Evolutionary conservation across 73 alveolate species (phyloP).

Genomic region (Diophrys appendiculata): DNA sequence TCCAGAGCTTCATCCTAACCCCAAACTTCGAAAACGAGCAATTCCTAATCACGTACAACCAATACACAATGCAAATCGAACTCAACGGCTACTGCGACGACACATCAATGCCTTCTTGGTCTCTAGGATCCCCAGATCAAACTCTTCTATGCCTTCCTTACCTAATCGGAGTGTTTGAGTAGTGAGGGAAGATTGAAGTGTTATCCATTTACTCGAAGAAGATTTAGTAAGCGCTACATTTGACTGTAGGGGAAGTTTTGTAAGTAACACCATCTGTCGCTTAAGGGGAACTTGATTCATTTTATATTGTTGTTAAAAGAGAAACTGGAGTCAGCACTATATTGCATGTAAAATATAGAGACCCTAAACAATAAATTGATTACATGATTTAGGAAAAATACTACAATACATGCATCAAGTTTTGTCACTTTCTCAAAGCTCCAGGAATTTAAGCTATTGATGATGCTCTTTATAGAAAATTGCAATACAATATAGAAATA

Average conservation of each 20-base stretch:
- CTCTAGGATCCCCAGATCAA: neutral
- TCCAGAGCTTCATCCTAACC: too few relatives aligned
- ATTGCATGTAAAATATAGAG: neutral
- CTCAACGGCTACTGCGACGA: neutral
- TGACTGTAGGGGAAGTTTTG: too few relatives aligned
- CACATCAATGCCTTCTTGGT: neutral
- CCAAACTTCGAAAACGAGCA: neutral
- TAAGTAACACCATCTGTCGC: too few relatives aligned
- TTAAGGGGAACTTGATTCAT: too few relatives aligned
- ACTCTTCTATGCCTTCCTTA: neutral
- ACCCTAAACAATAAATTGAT: neutral
- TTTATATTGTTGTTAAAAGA: too few relatives aligned
- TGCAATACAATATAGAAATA: conserved; percentile 28
- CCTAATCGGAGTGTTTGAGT: neutral
- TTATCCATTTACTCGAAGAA: neutral
- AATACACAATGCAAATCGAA: neutral
- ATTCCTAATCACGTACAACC: neutral
- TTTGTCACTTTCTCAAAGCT: neutral
- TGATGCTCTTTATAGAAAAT: neutral
- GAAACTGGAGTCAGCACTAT: neutral
- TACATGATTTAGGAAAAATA: neutral
- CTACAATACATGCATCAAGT: neutral
- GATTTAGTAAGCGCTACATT: too few relatives aligned
- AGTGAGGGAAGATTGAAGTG: neutral
- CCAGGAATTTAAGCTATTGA: too few relatives aligned